A percentile compares a stretch with the other conserved stretches of the same genome.
phyloP scores from a whole-genome alignment of 202 grass and related monocot species.

The Setaria italica region DNA sequence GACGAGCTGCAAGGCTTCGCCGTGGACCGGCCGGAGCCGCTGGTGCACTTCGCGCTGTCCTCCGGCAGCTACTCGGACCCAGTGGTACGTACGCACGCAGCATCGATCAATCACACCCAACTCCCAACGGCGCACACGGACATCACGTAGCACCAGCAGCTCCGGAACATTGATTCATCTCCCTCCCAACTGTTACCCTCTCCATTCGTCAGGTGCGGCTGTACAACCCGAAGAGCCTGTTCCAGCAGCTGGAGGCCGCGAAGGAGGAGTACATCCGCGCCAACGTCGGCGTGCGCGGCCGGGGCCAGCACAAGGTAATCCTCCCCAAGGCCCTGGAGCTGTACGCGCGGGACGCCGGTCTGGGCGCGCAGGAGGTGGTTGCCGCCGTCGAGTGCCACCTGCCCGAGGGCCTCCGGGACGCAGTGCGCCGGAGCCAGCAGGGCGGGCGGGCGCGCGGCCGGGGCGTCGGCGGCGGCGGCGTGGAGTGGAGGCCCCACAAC shows the following conservation, averaged over 20 bases:
- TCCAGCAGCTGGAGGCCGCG: slow-evolving; percentile 72
- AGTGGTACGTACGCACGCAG: slow-evolving; percentile 52
- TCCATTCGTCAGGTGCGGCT: slow-evolving; percentile 59
- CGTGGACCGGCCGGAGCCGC: slow-evolving; percentile 67
- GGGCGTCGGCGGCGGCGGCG: slow-evolving; percentile 29
- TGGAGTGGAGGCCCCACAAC: slow-evolving; percentile 81
- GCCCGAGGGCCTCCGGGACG: slow-evolving; percentile 65
- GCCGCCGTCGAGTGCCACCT: slow-evolving; percentile 61
- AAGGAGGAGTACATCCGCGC: slow-evolving; percentile 86
- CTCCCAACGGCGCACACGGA: neutral
- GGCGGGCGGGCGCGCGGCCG: slow-evolving; percentile 30
- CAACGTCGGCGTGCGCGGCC: slow-evolving; percentile 56
- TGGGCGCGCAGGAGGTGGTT: slow-evolving; percentile 54
- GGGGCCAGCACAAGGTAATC: slow-evolving; percentile 55
- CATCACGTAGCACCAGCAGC: neutral
- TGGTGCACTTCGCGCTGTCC: slow-evolving; percentile 88
- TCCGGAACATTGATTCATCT: neutral
- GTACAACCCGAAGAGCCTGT: slow-evolving; percentile 70
- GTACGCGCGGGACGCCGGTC: slow-evolving; percentile 68
- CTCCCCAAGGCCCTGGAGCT: slow-evolving; percentile 79
- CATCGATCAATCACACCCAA: neutral
- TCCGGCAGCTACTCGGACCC: slow-evolving; percentile 88
- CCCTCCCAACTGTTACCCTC: neutral
- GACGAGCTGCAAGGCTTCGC: slow-evolving; percentile 73
- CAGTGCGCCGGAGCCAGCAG: slow-evolving; percentile 49